Base-by-base conservation (phyloP, 106 monocot species). In the Apostasia ramifera region DNA sequence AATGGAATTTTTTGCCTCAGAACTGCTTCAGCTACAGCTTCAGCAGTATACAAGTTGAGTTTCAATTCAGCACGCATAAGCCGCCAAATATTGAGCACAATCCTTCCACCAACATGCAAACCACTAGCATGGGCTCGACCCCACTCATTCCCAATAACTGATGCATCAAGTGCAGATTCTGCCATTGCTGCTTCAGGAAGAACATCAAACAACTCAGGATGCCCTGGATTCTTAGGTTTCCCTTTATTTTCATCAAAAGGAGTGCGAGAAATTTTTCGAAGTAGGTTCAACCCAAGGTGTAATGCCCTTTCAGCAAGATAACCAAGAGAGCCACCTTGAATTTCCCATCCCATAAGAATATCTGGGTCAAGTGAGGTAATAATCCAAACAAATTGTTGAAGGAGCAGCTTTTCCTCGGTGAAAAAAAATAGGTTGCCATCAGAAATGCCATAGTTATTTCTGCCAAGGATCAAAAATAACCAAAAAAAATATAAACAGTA, bases 71-170 rank as follows among this genome's bases (percentile, higher is more conserved):
- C 59, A 63, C 89, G 86, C 78, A 97, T 87, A 50, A 97, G 84
- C 8, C 89, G 73, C 97, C 97, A 97, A 68, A 97, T 68, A 85
- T 97, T 92, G 57, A 97, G 92, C 58, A 97, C 92, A 75, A 97
- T 97, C 80, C 97, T 89, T 77, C 97, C 97, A 66, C 82, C 74
- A 63, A 97, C 89, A 87, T 97, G 97, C 69, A 97, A 81, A 64
- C 97, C 92, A 80, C 92, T 89, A 9, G 75, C 86, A 85, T 97
- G 97, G 55, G 75, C 75, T 8, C 72, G 82, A 9, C 89, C 83
- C 97, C 92, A 92, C 71, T 92, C 92, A 77, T 92, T 87, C 46
- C 84, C 82, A 72, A 81, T 68, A 54, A 86, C 50, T 60, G 73
- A 66, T 66, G 69, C 70, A 44, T 81, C 82, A 72, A 68, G 40